Conservation (phyloP, 768 basidiomycete genomes). For the Tulasnella sp. region DNA sequence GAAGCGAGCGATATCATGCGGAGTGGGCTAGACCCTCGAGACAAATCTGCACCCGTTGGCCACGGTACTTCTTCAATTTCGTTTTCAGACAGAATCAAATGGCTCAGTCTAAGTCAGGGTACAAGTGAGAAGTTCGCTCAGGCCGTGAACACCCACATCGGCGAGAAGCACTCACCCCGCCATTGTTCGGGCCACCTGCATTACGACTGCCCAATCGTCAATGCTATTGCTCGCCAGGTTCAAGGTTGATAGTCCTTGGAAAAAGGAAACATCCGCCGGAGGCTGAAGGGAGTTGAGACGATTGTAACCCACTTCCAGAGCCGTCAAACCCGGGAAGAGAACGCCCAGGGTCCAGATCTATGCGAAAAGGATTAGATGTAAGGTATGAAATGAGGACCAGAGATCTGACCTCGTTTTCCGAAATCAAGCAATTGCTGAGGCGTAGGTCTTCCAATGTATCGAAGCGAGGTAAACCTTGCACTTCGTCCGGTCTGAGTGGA, state of each 20-base stretch:
- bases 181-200: constrained; percentile 4
- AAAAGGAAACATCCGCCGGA: neutral
- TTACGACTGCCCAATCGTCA: neutral
- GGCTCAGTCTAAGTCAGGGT: constrained; percentile 38
- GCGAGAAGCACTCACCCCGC: constrained; percentile 13
- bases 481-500: constrained; percentile 22
- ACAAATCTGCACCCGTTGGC: constrained; percentile 15
- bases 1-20: constrained; percentile 50
- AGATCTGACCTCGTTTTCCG: constrained; percentile 52
- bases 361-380: constrained; percentile 26
- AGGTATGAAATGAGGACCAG: neutral
- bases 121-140: constrained; percentile 3
- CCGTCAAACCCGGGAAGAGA: constrained; percentile 16
- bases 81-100: constrained; percentile 33
- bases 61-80: neutral
- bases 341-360: constrained; percentile 38
- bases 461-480: constrained; percentile 35
- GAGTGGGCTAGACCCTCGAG: constrained; percentile 25
- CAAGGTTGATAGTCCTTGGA: neutral
- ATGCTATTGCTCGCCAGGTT: constrained; percentile 6
- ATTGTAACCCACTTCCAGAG: constrained; percentile 65
- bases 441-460: constrained; percentile 49
- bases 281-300: constrained; percentile 25
- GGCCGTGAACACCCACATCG: neutral
- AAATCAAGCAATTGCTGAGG: constrained; percentile 58